Evolutionary conservation across 306 rosid species (phyloP).

Genomic region (Medicago ruthenica): DNA sequence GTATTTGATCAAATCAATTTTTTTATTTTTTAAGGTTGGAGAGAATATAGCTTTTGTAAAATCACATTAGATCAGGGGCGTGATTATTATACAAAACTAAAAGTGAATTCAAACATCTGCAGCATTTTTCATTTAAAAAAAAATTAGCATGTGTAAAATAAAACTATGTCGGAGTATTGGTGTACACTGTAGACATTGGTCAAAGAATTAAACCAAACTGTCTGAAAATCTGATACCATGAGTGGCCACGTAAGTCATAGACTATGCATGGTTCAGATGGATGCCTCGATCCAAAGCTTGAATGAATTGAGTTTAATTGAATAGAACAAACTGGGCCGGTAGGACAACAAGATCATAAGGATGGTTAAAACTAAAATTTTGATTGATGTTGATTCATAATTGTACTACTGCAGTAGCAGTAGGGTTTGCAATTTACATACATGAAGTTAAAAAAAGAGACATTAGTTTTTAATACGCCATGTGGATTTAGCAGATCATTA

Average conservation of each 20-base stretch:
- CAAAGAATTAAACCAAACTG: no score
- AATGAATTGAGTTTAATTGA: background rate
- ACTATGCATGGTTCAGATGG: background rate
- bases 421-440: constrained; percentile 5
- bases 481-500: constrained; percentile 44
- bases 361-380: background rate
- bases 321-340: background rate
- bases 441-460: background rate
- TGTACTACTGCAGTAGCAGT: background rate
- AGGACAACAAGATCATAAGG: background rate
- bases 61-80: no score
- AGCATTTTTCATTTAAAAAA: no score
- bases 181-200: no score
- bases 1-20: no score
- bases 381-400: background rate
- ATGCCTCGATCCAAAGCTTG: background rate
- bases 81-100: no score
- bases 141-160: no score
- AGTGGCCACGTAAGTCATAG: background rate
- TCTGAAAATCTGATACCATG: no score
- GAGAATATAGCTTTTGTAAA: no score
- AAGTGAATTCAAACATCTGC: no score
- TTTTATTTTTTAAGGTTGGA: no score
- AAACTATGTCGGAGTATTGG: no score
- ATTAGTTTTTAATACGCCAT: constrained; percentile 37